Base-by-base conservation (phyloP, 495 filamentous ascomycete genomes). In the Podospora pseudoanserina region DNA sequence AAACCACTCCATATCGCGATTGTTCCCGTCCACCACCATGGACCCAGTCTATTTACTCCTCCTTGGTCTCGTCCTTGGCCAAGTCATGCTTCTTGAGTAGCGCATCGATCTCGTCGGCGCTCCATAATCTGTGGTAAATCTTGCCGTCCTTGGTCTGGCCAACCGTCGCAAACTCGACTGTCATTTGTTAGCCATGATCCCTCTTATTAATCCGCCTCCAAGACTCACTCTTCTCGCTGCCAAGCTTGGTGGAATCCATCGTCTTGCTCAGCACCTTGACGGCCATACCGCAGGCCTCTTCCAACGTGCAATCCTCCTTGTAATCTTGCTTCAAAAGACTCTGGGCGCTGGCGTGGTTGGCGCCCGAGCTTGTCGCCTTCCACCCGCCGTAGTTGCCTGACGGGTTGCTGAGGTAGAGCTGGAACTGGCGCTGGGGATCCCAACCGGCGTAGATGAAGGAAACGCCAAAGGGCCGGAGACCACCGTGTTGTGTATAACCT, bases 261-360 rank as follows among this genome's bases (percentile, higher is more conserved):
- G 95, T 99, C 88, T 99, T 99, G 86, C 94, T 97, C 70, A 99
- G 82, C 65, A 98, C 95, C 87, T 99, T 99, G 73, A 99, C 94
- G 23, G 95, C 95, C 87, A 97, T 89, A 55, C 88, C 94, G 82
- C 95, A 98, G 6, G 95, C 95, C 84, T 98, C 94, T 85, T 97
- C 92, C 77, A 99, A 80, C 70, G 91, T 88, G 75, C 92, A 96
- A 71, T 97, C 92, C 81, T 98, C 95, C 86, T 98, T 97, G 82
- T 98, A 99, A 79, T 99, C 95, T 79, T 99, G 95, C 87, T 99
- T 99, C 78, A 99, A 81, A 75, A 99, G 82, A 82, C 93, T 97
- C 82, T 97, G 94, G 28, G 96, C 96, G 74, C 92, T 96, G 61
- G 96, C 95, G 77, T 98, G 97, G 85, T 98, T 98, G 68, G 96